Evolutionary conservation across 768 basidiomycete species (phyloP).

Genomic region (Cystobasidium tubakii): DNA sequence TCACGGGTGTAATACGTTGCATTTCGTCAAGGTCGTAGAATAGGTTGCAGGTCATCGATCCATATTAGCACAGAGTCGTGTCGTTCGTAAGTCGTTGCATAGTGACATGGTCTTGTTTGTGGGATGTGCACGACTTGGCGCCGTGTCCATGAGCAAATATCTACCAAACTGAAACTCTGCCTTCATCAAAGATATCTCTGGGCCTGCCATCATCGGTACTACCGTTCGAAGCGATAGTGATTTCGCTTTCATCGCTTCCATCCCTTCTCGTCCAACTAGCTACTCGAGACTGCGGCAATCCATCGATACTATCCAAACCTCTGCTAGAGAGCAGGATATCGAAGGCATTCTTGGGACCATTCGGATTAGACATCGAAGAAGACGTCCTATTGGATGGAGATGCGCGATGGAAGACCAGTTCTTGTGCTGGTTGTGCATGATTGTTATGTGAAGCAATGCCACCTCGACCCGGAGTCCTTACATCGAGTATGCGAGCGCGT

Average conservation of each 20-base stretch:
- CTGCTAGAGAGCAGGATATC: not conserved
- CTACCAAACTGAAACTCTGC: not conserved
- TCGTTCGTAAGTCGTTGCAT: not conserved
- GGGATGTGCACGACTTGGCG: no score
- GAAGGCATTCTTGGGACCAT: not conserved
- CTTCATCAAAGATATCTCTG: not conserved
- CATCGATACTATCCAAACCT: not conserved
- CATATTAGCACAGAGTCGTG: not conserved
- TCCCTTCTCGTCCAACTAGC: not conserved
- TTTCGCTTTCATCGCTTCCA: not conserved
- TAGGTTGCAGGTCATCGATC: no score
- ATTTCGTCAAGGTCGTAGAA: no score
- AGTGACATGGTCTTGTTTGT: no score
- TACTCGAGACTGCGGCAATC: not conserved
- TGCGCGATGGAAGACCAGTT: not conserved
- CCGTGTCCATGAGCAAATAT: not conserved
- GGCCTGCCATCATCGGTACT: constrained; percentile 6
- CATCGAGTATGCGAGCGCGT: not conserved
- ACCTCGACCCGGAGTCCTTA: not conserved
- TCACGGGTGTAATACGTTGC: no score
- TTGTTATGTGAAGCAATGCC: not conserved
- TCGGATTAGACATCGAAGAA: not conserved
- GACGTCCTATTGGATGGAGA: not conserved
- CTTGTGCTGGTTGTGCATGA: not conserved
- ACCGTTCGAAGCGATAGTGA: not conserved